phyloP scores from a whole-genome alignment of 176 grass and related monocot species.

The sorghum (Sorghum bicolor) region Sorghum_bicolor_NCBIv3 NC_012873.2:60692501-60693000 shows the following conservation, averaged over 20 bases:
- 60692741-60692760: constrained; percentile 50
- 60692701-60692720: constrained; percentile 97
- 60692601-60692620: not conserved
- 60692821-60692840: not conserved
- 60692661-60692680: constrained; percentile 92
- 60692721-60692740: constrained; percentile 88
- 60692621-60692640: constrained; percentile 7
- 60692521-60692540: constrained; percentile 98
- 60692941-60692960: not conserved
- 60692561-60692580: constrained; percentile 90
- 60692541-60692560: constrained; percentile 97
- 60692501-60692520: constrained; percentile 97
- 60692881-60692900: constrained; percentile 96
- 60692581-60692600: not conserved
- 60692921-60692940: constrained; percentile 61
- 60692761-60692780: not conserved
- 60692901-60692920: constrained; percentile 97
- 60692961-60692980: constrained; percentile 23
- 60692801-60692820: not conserved
- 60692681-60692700: constrained; percentile 97
- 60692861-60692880: constrained; percentile 94
- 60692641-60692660: constrained; percentile 70
- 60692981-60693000: constrained; percentile 81
- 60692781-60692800: constrained; percentile 20
- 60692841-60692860: constrained; percentile 63